phyloP scores from a whole-genome alignment of 164 flowering plant species.

The Stephania japonica region DNA sequence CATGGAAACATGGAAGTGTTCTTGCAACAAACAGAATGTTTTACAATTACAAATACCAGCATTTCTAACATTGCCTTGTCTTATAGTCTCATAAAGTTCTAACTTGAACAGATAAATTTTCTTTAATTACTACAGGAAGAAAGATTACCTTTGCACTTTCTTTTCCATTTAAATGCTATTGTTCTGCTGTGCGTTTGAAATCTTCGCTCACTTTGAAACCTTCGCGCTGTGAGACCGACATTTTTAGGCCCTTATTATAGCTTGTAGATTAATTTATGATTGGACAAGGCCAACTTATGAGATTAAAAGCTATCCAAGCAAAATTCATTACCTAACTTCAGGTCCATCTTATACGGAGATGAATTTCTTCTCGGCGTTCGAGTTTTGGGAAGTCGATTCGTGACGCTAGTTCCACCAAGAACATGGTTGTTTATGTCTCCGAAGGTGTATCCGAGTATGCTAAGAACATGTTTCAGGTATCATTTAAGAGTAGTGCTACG shows the following conservation, averaged over 20 bases:
- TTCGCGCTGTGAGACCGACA: too few relatives aligned
- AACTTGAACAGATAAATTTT: too few relatives aligned
- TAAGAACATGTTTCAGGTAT: constrained; percentile 64
- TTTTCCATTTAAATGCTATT: too few relatives aligned
- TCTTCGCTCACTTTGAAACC: too few relatives aligned
- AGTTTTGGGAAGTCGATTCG: constrained; percentile 85
- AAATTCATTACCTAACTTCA: neutral
- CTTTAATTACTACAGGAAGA: neutral
- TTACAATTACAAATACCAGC: neutral
- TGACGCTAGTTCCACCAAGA: constrained; percentile 73
- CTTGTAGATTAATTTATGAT: too few relatives aligned
- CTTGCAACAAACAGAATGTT: neutral
- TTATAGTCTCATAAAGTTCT: too few relatives aligned
- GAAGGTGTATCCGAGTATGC: constrained; percentile 92
- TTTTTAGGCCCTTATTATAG: too few relatives aligned
- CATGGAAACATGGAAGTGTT: neutral
- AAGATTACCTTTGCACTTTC: neutral
- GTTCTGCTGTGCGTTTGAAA: too few relatives aligned
- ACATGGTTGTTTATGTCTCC: constrained; percentile 89
- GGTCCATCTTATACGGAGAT: constrained; percentile 60
- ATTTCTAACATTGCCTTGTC: neutral
- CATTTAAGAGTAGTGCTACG: too few relatives aligned
- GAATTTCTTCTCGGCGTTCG: constrained; percentile 90
- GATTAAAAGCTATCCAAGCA: neutral
- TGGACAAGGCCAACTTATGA: neutral